phyloP scores from a whole-genome alignment of 129 eudicot genomes.

The Deinandra increscens region DNA sequence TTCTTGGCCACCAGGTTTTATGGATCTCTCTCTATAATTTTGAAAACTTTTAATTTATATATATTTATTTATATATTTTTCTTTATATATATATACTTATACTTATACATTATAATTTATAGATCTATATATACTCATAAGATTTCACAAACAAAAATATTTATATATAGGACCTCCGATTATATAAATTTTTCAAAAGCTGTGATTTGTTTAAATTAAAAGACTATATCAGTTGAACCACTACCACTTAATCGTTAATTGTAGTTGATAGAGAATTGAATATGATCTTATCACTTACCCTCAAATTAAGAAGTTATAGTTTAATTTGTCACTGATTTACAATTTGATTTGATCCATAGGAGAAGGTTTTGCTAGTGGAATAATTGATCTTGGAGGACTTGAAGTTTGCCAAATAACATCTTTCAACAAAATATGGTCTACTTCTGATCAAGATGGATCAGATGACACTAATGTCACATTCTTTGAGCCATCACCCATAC shows the following conservation, averaged over 20 bases:
- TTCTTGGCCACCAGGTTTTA: conserved; percentile 49
- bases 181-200: too few species aligned
- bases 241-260: too few species aligned
- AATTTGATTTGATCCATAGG: conserved; percentile 21
- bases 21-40: not conserved
- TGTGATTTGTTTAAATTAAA: too few species aligned
- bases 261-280: too few species aligned
- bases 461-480: conserved; percentile 35
- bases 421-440: conserved; percentile 47
- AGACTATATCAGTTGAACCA: too few species aligned
- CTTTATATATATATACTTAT: not conserved
- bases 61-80: not conserved
- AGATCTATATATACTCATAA: too few species aligned
- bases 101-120: too few species aligned
- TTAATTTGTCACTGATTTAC: too few species aligned
- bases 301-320: too few species aligned
- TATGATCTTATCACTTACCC: too few species aligned
- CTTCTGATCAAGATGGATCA: conserved; percentile 34
- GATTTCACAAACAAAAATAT: too few species aligned
- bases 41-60: not conserved
- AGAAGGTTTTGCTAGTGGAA: conserved; percentile 50
- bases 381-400: conserved; percentile 52
- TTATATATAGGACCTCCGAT: too few species aligned
- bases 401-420: conserved; percentile 43
- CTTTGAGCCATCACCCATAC: conserved; percentile 46